phyloP scores from a whole-genome alignment of 2,329 filamentous ascomycete genomes.

The Coniochaeta sp. region DNA sequence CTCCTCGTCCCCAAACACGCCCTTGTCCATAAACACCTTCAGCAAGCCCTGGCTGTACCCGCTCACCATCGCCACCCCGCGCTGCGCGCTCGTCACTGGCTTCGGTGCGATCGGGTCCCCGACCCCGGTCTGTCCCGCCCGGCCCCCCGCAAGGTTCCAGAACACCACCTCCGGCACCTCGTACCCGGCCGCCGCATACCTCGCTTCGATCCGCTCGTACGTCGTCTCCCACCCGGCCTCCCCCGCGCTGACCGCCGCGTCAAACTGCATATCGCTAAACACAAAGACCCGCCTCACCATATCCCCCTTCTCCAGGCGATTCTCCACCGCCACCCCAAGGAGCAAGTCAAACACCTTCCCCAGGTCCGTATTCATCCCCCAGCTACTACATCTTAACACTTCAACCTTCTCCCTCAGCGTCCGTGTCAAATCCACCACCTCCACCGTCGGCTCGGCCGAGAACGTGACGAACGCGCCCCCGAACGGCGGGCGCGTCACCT shows the following conservation, averaged over 20 bases:
- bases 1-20: conserved; percentile 33
- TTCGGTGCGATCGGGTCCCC: conserved; percentile 28
- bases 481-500: conserved; percentile 45
- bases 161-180: conserved; percentile 53
- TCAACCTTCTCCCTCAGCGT: conserved; percentile 34
- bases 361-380: conserved; percentile 43
- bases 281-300: conserved; percentile 57
- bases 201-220: conserved; percentile 39
- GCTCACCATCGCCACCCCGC: conserved; percentile 41
- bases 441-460: conserved; percentile 28
- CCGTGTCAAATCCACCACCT: conserved; percentile 28
- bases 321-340: conserved; percentile 42
- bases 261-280: conserved; percentile 56
- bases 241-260: conserved; percentile 22
- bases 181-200: conserved; percentile 42
- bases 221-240: conserved; percentile 31
- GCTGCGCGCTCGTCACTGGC: conserved; percentile 36
- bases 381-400: conserved; percentile 21
- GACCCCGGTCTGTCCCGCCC: conserved; percentile 11
- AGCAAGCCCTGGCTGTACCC: conserved; percentile 52
- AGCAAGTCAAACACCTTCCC: conserved; percentile 48
- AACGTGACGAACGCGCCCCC: conserved; percentile 50
- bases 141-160: conserved; percentile 47
- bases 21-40: conserved; percentile 47
- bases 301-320: conserved; percentile 43